A percentile compares a stretch with the other conserved stretches of the same genome.
Conservation (phyloP, 2,329 filamentous ascomycete species). For the Fusarium globosum region DNA sequence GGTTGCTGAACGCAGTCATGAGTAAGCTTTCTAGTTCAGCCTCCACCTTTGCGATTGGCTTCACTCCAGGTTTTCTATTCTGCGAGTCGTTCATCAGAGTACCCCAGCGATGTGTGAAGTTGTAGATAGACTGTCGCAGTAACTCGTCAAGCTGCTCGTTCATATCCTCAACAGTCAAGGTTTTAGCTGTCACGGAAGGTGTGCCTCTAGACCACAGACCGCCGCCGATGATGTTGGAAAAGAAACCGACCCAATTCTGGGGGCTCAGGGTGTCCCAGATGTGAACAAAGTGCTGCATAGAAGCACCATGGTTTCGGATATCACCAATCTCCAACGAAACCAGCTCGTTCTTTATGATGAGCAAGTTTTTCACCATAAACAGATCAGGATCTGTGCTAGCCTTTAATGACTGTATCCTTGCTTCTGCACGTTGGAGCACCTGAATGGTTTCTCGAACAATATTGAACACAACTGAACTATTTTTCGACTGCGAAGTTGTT, state of each 20-base stretch:
- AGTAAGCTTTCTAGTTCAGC: conserved; percentile 68
- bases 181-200: conserved; percentile 52
- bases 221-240: conserved; percentile 67
- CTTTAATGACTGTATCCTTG: conserved; percentile 72
- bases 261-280: conserved; percentile 73
- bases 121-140: conserved; percentile 70
- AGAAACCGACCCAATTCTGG: conserved; percentile 68
- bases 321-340: conserved; percentile 93
- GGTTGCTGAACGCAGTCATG: conserved; percentile 66
- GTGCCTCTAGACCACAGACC: conserved; percentile 59
- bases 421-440: conserved; percentile 82
- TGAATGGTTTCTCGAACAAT: conserved; percentile 92
- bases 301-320: conserved; percentile 61
- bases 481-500: conserved; percentile 50
- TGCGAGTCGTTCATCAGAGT: conserved; percentile 61
- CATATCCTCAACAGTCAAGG: conserved; percentile 65
- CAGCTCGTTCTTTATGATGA: conserved; percentile 95
- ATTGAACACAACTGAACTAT: conserved; percentile 67
- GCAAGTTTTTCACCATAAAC: conserved; percentile 93
- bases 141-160: conserved; percentile 73
- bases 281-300: conserved; percentile 71
- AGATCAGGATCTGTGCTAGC: conserved; percentile 79
- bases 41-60: conserved; percentile 64
- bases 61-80: conserved; percentile 59
- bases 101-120: conserved; percentile 71